Percentiles rank a stretch among this genome's conserved stretches.
Evolutionary conservation across 2,329 filamentous ascomycete genomes (phyloP).

Genomic region (Hirsutella thompsonii): DNA sequence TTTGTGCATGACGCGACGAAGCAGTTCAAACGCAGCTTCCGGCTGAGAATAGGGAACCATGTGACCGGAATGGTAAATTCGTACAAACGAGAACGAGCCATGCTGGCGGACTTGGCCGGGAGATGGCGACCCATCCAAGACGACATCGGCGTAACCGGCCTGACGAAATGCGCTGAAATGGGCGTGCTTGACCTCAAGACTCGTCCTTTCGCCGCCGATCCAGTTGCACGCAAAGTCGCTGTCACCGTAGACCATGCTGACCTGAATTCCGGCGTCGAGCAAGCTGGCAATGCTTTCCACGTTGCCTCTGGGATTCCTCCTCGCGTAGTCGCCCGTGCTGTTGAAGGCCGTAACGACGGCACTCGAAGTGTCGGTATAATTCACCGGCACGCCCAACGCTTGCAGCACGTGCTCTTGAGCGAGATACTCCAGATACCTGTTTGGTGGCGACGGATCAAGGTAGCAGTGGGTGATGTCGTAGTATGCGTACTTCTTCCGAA

Average conservation of each 20-base stretch:
- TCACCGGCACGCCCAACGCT: conserved; percentile 48
- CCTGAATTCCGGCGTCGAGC: conserved; percentile 48
- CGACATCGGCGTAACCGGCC: conserved; percentile 54
- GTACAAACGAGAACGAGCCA: conserved; percentile 35
- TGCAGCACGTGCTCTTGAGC: conserved; percentile 41
- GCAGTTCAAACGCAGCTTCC: conserved; percentile 40
- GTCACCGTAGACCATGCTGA: conserved; percentile 59
- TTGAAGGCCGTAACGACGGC: conserved; percentile 41
- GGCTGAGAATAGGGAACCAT: conserved; percentile 48
- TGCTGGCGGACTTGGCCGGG: conserved; percentile 67
- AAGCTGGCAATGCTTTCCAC: conserved; percentile 42
- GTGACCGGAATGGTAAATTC: conserved; percentile 54
- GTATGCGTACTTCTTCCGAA: conserved; percentile 16
- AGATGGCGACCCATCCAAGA: conserved; percentile 49
- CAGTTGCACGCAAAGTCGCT: conserved; percentile 50
- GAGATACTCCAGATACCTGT: conserved; percentile 35
- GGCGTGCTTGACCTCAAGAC: conserved; percentile 44
- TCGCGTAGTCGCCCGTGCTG: conserved; percentile 45
- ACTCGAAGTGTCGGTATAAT: conserved; percentile 33
- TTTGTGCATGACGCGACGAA: conserved; percentile 14
- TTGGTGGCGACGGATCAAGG: conserved; percentile 48
- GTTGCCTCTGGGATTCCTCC: conserved; percentile 24
- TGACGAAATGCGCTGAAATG: conserved; percentile 30
- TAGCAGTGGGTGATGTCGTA: conserved; percentile 47
- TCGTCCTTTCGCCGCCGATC: conserved; percentile 58